Evolutionary conservation across 805 yeast genomes (phyloP).

Genomic region (Cephaloascus albidus): DNA sequence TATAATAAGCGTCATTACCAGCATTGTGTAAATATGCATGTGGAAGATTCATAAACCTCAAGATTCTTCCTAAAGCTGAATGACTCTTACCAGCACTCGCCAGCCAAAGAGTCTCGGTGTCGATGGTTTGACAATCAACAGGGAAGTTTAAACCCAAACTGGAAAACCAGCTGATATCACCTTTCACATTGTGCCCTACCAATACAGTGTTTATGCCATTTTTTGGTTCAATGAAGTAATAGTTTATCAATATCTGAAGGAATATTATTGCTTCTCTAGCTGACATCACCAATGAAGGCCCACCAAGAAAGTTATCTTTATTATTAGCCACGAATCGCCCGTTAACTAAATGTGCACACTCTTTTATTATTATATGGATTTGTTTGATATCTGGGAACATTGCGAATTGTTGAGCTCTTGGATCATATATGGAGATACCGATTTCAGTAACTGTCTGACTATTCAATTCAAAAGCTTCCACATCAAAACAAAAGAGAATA

Average conservation of each 20-base stretch:
- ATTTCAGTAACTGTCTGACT: slow-evolving; percentile 39
- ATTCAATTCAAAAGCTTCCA: slow-evolving; percentile 47
- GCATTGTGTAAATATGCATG: slow-evolving; percentile 60
- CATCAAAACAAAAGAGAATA: slow-evolving; percentile 39
- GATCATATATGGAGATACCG: slow-evolving; percentile 50
- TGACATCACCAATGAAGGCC: slow-evolving; percentile 33
- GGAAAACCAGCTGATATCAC: slow-evolving; percentile 45
- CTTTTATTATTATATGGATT: slow-evolving; percentile 34
- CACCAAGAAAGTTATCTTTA: slow-evolving; percentile 39
- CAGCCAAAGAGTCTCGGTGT: slow-evolving; percentile 38
- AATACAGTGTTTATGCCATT: slow-evolving; percentile 22
- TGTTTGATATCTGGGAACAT: slow-evolving; percentile 30
- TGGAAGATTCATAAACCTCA: slow-evolving; percentile 40
- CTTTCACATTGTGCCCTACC: slow-evolving; percentile 52
- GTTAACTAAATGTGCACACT: slow-evolving; percentile 30
- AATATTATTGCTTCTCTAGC: slow-evolving; percentile 23
- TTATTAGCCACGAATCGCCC: slow-evolving; percentile 48
- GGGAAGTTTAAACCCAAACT: slow-evolving; percentile 40
- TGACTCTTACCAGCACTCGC: slow-evolving; percentile 30
- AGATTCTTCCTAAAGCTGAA: slow-evolving; percentile 33
- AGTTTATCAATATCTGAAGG: slow-evolving; percentile 32
- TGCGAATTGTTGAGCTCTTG: slow-evolving; percentile 29
- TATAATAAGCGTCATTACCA: slow-evolving; percentile 62
- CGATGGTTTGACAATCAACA: slow-evolving; percentile 18
- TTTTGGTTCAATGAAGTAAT: slow-evolving; percentile 24